These are phyloP conservation scores for Hypoxylon intermedium DNA, from an alignment of 495 filamentous ascomycete species.

Conservation along the genomic window DNA sequence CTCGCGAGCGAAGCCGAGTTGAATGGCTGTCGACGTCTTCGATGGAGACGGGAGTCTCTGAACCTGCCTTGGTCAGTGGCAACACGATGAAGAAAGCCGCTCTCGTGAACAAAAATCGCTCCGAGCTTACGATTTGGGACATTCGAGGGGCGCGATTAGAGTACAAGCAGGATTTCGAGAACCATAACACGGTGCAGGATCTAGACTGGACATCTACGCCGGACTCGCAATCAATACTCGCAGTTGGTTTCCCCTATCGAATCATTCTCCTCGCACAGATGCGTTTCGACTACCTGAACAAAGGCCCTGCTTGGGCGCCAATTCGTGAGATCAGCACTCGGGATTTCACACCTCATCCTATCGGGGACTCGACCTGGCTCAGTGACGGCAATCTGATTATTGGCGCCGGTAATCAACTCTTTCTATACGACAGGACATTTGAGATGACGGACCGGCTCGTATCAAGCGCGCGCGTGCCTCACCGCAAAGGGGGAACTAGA, in stretches of 20 bases:
- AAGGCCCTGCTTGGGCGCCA: slow-evolving; percentile 87
- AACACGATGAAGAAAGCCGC: slow-evolving; percentile 89
- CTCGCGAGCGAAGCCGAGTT: slow-evolving; percentile 60
- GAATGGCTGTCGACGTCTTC: slow-evolving; percentile 87
- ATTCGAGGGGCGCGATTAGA: slow-evolving; percentile 82
- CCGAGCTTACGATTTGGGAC: slow-evolving; percentile 92
- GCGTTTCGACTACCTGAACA: slow-evolving; percentile 90
- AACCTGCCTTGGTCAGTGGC: slow-evolving; percentile 80
- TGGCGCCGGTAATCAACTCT: slow-evolving; percentile 91
- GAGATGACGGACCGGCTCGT: slow-evolving; percentile 69
- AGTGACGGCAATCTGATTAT: slow-evolving; percentile 83
- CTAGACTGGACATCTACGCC: slow-evolving; percentile 96
- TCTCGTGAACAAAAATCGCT: slow-evolving; percentile 73
- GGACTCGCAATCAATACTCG: slow-evolving; percentile 87
- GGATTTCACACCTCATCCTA: slow-evolving; percentile 86
- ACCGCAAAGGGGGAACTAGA: slow-evolving; percentile 50
- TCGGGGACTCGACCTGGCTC: slow-evolving; percentile 92
- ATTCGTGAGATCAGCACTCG: slow-evolving; percentile 82
- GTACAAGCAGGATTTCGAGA: slow-evolving; percentile 75
- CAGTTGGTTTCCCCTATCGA: slow-evolving; percentile 86
- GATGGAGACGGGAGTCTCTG: slow-evolving; percentile 77
- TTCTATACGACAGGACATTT: slow-evolving; percentile 79
- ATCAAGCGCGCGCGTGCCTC: slow-evolving; percentile 67
- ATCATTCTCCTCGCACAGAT: slow-evolving; percentile 88
- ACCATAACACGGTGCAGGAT: slow-evolving; percentile 78